Base-by-base conservation (phyloP, 129 eudicot species). In the Pseudognaphalium luteoalbum region DNA sequence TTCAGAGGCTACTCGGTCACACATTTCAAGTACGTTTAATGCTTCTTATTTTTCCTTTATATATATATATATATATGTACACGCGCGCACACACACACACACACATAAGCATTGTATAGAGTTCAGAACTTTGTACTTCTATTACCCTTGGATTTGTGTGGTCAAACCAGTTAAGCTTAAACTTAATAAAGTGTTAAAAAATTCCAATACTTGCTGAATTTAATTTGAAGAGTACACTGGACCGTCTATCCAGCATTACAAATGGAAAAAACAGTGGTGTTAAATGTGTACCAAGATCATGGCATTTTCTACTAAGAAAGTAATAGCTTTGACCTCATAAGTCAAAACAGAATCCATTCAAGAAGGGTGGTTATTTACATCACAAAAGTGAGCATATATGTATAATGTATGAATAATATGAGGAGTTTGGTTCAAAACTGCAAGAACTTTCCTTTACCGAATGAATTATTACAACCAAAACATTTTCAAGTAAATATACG, bases 1-100 rank as follows among this genome's bases (percentile, higher is more conserved):
- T 95, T 89, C 77, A 83, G 99, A 81, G 99, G 99, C 51, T 95
- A 87, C 79, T 95, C 99, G 4, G 89, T 75, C 71, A 89, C 96
- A 47, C 99, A 95, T 86, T 95, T 95, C 84, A 89, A 90, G 99
- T 95, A 85, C 32, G 60, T 21, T 11, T 10, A 29, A 5, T 29
- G 6, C 16, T 4, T 33, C 63, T 61, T 73, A 47, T 71, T 59
- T 7, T 16, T 50, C 33, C 3, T 32, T 66, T 25, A 59, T 8
- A 41, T 12, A 41, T 41, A 41, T 41, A 41, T 41, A 8, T 44
- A 7, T 44, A 25, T 25, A 25, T 25, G n/a, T n/a, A n/a, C n/a
- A n/a, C n/a, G n/a, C n/a, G n/a, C n/a, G n/a, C n/a, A n/a, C n/a
- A n/a, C n/a, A n/a, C n/a, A 25, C 28, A 25, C 28, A 25, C 28